Conservation (phyloP, 331 rosid genomes). For the Pyracantha coccinea region DNA sequence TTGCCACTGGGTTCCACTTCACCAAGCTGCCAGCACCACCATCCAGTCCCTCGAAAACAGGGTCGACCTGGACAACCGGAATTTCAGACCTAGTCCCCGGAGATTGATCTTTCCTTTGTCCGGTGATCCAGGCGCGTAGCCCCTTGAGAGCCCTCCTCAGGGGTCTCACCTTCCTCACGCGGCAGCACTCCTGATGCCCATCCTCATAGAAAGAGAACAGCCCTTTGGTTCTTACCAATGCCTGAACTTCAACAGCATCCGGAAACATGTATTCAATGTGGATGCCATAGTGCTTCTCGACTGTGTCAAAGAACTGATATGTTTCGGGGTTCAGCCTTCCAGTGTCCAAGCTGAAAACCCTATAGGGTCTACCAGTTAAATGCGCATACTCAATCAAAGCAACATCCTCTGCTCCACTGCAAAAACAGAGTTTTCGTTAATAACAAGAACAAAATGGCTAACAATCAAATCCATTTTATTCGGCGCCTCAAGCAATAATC, state of each 20-base stretch:
- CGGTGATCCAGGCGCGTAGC: constrained; percentile 87
- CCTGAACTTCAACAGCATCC: constrained; percentile 94
- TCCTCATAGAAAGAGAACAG: constrained; percentile 97
- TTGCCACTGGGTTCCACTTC: constrained; percentile 97
- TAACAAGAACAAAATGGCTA: neutral
- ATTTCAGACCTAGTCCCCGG: constrained; percentile 97
- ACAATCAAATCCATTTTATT: neutral
- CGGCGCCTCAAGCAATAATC: neutral
- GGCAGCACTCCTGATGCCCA: constrained; percentile 99
- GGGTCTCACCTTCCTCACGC: constrained; percentile 91
- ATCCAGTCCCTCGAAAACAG: constrained; percentile 84
- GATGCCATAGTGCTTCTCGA: constrained; percentile 84
- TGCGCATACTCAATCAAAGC: constrained; percentile 88
- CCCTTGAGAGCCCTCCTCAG: constrained; percentile 91
- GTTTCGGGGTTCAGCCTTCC: constrained; percentile 96
- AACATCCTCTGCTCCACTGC: constrained; percentile 98
- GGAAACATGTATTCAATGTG: constrained; percentile 95
- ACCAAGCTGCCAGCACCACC: constrained; percentile 86
- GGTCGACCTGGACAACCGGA: constrained; percentile 93
- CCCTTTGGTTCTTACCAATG: constrained; percentile 77
- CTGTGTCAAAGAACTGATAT: constrained; percentile 57
- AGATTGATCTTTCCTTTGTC: constrained; percentile 96
- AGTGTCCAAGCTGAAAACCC: constrained; percentile 92
- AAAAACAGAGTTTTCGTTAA: constrained; percentile 6
- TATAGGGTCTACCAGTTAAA: constrained; percentile 85